Base-by-base conservation (phyloP, 169 alveolate species). In the Plasmodium fragile region DNA sequence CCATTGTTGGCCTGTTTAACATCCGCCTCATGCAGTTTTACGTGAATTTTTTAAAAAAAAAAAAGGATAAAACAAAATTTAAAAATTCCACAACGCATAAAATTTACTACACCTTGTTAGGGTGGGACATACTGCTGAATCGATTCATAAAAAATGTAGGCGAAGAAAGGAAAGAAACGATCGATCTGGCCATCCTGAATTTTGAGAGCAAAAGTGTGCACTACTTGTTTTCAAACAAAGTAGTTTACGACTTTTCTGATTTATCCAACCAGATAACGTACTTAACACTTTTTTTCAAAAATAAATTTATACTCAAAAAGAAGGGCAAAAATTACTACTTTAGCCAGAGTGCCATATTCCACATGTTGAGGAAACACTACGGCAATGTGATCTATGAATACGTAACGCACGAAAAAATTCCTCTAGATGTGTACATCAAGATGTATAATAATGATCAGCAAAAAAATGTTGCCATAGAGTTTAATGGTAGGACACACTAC, bases 401-500 rank as follows among this genome's bases (percentile, higher is more conserved):
- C 81, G 18, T 69, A 77, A 77, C 94, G 4, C 36, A 72, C 0
- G 78, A 89, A 65, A 53, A 78, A 11, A 78, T 89, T 8, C 18
- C n/a, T 13, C 22, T 89, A 22, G 94, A 89, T 89, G 72, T 89
- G 16, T 78, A 78, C 70, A 3, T 89, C n/a, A n/a, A 36, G 2
- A 6, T 89, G 0, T 5, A 22, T 39, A 89, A 36, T 41, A 78
- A 78, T 18, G 13, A 78, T 89, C 52, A 8, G 25, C 71, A 18
- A 11, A 89, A 89, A 78, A 22, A 78, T 10, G 22, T 89, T 13
- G 94, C 90, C 32, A 39, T 89, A 22, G 94, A 89, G 52, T 89
- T 89, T 41, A 89, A 89, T 43, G 94, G 94, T 11, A 78, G 94
- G 13, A 89, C 94, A 16, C 94, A 89, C 45, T 89, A 89, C 55